Conservation (phyloP, 2,329 filamentous ascomycete genomes). For the Rutstroemia sp. region DNA sequence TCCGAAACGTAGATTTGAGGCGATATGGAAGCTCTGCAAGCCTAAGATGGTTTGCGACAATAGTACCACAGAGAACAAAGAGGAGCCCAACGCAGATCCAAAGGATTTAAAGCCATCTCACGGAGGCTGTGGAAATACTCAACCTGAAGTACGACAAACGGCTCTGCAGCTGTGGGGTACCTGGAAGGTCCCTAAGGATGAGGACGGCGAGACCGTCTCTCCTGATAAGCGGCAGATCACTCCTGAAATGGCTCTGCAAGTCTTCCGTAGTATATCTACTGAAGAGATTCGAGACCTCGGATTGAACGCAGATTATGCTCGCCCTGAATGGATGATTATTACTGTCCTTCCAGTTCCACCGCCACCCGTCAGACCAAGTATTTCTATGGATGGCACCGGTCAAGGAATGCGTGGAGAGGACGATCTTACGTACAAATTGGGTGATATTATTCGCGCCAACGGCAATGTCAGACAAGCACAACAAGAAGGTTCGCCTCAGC, state of each 20-base stretch:
- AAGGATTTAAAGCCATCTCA: conserved; percentile 52
- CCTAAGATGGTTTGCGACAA: conserved; percentile 79
- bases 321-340: conserved; percentile 97
- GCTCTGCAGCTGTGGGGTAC: conserved; percentile 74
- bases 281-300: conserved; percentile 81
- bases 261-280: conserved; percentile 79
- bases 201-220: conserved; percentile 62
- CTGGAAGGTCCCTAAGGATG: conserved; percentile 64
- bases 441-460: conserved; percentile 97
- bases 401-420: conserved; percentile 93
- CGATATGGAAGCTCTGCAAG: conserved; percentile 89
- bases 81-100: conserved; percentile 56
- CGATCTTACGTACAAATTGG: conserved; percentile 98
- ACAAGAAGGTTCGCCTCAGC: conserved; percentile 82
- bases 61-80: conserved; percentile 60
- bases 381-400: conserved; percentile 91
- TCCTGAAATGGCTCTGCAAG: conserved; percentile 74
- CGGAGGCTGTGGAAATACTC: conserved; percentile 86
- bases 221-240: conserved; percentile 78
- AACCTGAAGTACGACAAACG: conserved; percentile 81
- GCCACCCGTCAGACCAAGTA: conserved; percentile 90
- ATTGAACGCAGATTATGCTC: conserved; percentile 87
- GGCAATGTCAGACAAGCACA: conserved; percentile 88
- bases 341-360: conserved; percentile 93
- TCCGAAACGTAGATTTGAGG: conserved; percentile 88